Evolutionary conservation across 805 yeast species (phyloP).

Genomic region (Metschnikowia bowlesiae): DNA sequence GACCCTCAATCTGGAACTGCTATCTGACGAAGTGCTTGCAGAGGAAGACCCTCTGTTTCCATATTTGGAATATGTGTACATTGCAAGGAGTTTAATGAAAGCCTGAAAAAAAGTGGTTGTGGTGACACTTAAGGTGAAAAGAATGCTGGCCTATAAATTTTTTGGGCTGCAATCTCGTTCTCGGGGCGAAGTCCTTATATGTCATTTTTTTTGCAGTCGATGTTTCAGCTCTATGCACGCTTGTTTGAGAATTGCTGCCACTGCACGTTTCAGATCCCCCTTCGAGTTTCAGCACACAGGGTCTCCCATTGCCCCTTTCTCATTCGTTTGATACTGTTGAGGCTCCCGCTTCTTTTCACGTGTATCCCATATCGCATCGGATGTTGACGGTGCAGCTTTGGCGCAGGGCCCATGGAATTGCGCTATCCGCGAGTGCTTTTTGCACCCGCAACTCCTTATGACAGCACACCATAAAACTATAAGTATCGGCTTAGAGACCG

Average conservation of each 20-base stretch:
- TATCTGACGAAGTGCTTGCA: slow-evolving; percentile 7
- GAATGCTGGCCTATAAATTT: background rate
- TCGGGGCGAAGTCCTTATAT: slow-evolving; percentile 1
- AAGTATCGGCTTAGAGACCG: slow-evolving; percentile 12
- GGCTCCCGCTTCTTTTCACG: background rate
- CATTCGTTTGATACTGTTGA: background rate
- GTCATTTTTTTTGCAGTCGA: slow-evolving; percentile 1
- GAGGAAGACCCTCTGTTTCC: slow-evolving; percentile 8
- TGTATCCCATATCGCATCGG: background rate
- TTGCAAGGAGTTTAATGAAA: background rate
- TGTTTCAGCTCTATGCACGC: slow-evolving; percentile 5
- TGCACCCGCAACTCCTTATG: slow-evolving; percentile 5
- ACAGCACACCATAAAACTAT: slow-evolving; percentile 8
- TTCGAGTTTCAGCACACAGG: background rate
- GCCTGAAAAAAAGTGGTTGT: no score
- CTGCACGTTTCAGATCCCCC: background rate
- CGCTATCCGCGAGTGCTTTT: background rate
- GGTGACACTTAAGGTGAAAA: no score
- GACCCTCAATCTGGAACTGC: slow-evolving; percentile 9
- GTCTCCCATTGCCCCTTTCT: background rate
- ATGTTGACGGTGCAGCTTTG: background rate
- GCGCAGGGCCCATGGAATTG: background rate
- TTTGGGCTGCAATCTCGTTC: background rate
- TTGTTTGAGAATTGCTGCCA: slow-evolving; percentile 1
- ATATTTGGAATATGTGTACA: slow-evolving; percentile 18